Evolutionary conservation across 192 early-diverging fungal genomes (phyloP), one percentile per base, ranked within the genome.

Genomic region (Umbelopsis vinacea): DNA sequence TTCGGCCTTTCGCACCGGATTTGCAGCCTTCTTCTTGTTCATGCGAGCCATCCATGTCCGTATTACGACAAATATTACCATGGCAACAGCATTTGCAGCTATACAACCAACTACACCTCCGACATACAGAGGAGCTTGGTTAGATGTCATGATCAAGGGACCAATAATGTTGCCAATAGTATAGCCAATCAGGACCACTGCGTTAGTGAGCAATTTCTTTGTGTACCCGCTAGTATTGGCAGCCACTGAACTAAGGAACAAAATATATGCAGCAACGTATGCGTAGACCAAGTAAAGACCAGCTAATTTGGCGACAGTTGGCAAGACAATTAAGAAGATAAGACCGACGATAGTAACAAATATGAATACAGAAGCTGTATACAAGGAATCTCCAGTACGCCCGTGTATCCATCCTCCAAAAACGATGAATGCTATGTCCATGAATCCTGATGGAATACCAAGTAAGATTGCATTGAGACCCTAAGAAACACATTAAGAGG

Each of bases 161-260:
- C 71, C 76, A 48, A 72, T 66, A 57, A 69, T 69, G 17, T 55
- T 69, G 47, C 71, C 71, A 69, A 72, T 17, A 12, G 75, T 71
- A 48, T 78, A 78, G 9, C 63, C 53, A 14, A 72, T 54, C 3
- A 73, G 48, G 9, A 69, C 21, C 5, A 43, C 52, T 14, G 40
- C 50, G 24, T 53, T 72, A 53, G 72, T 72, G 37, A 77, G 72
- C n/a, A 70, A 43, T 40, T 76, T 76, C 50, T 76, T 76, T 24
- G 69, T 71, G 46, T 76, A 76, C 3, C 74, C 74, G 15, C 37
- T 21, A 2, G 71, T 70, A 54, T 76, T 76, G 29, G 47, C 7
- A 21, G 48, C 47, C 15, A 33, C 29, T 15, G 53, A 50, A 5
- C 54, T 71, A 7, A 76, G n/a, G 19, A 71, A 21, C 17, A 71